Evolutionary conservation across 768 basidiomycete species (phyloP), one percentile per base, ranked within the genome.

Genomic region (Pleurotus djamor): DNA sequence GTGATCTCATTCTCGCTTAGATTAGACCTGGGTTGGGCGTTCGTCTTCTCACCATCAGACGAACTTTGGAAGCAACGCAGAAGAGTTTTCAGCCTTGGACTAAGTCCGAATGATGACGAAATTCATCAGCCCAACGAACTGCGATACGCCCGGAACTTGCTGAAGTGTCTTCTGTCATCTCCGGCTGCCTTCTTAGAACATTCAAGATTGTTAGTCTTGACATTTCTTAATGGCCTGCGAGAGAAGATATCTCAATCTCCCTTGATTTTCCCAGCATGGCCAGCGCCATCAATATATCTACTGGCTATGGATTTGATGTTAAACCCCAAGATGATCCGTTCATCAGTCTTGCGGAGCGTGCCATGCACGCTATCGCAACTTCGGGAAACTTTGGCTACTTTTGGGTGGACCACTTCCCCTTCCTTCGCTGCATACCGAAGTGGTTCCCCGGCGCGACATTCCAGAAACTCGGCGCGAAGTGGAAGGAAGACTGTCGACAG

Each of bases 361-460:
- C 66, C 0, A 60, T 69, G 58, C 13, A 52, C 0, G 59, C 34
- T n/a, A 33, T 72, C 1, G 32, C 59, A 13, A 50, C 58, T 44
- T 69, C 69, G 21, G 65, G 57, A 12, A 55, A 61, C 12, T 62
- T 66, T 14, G 68, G 68, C 5, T 54, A 48, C 9, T 71, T 61
- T n/a, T 34, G 64, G 12, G 71, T 70, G 16, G 68, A 79, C 54
- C 38, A 72, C 4, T 45, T 65, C 21, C 61, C 63, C 9, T 17
- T 56, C 69, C 72, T 80, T 63, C 67, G 68, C 47, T 62, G 72
- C 47, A 65, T 80, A 43, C 38, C 38, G n/a, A 41, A 41, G 38
- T 41, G 38, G 38, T 41, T 41, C 9, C 38, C 38, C 10, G 38
- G 38, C n/a, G 38, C 38, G 4, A 41, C 10, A 9, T 41, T 41